A percentile compares a stretch with the other conserved stretches of the same genome.
These are phyloP conservation scores for Paecilomyces fulvus DNA, from an alignment of 2,329 filamentous ascomycete genomes.

Conservation along the genomic window DNA sequence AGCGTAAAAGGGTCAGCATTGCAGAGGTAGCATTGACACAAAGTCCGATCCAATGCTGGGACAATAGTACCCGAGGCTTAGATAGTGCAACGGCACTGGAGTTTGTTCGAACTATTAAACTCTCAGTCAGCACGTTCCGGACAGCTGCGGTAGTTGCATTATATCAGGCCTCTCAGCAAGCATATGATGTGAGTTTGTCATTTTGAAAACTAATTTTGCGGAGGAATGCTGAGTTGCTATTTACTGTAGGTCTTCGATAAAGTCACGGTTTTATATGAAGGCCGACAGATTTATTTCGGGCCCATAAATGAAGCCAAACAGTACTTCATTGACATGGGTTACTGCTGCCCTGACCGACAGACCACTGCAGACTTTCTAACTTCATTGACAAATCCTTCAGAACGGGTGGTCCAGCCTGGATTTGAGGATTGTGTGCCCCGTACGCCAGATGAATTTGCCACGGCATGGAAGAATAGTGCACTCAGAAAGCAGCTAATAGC, in stretches of 20 bases:
- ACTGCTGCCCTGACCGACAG: constrained; percentile 58
- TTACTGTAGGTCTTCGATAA: constrained; percentile 54
- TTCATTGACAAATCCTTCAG: constrained; percentile 56
- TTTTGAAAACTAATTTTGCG: no score
- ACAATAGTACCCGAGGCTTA: constrained; percentile 44
- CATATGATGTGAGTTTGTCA: constrained; percentile 32
- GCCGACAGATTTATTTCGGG: constrained; percentile 70
- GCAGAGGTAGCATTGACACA: constrained; percentile 36
- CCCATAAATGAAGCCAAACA: constrained; percentile 50
- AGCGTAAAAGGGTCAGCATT: constrained; percentile 54
- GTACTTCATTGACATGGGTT: constrained; percentile 64
- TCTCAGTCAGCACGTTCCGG: constrained; percentile 42
- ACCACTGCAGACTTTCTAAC: constrained; percentile 68
- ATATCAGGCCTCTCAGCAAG: constrained; percentile 43
- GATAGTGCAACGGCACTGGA: constrained; percentile 50
- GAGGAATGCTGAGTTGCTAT: no score
- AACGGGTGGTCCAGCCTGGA: constrained; percentile 50
- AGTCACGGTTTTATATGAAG: constrained; percentile 63
- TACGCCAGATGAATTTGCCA: constrained; percentile 61
- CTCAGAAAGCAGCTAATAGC: constrained; percentile 34
- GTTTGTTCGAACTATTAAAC: constrained; percentile 45
- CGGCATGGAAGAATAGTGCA: constrained; percentile 47
- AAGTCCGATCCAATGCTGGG: constrained; percentile 26
- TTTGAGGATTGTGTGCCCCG: constrained; percentile 57
- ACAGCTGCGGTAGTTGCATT: constrained; percentile 48